Evolutionary conservation across 495 filamentous ascomycete species (phyloP), one percentile per base, ranked within the genome.

Genomic region (Neurospora sp.): DNA sequence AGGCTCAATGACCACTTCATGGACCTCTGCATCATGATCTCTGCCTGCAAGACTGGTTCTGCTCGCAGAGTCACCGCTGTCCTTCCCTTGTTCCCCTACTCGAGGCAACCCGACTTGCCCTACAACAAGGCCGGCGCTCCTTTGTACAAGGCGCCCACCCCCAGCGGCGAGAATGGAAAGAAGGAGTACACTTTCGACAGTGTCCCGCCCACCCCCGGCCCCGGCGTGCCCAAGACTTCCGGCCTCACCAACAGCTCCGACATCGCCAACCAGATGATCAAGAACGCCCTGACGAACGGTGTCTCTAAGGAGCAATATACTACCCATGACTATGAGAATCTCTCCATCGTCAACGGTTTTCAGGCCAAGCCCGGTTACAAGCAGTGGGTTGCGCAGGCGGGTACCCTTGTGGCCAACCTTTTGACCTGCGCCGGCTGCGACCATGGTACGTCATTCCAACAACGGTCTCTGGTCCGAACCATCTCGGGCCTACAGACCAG

Each of bases 361-460:
- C 85, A 91, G 77, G 88, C 93, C 1, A 92, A 92, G 72, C 91
- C 94, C 3, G 94, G 94, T 10, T 98, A 98, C 78, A 96, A 94
- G 82, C 92, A 97, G 84, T 98, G 96, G 96, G 93, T 98, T 75
- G 96, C 96, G 37, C 96, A 97, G 83, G 92, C 96, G 40, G 96
- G 96, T 69, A 97, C 94, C 37, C 87, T 99, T 73, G 91, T 98
- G 39, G 96, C 96, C 18, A 93, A 98, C 79, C 87, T 99, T 71
- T 83, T 99, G 70, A 97, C 93, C 38, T 98, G 94, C 81, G 94
- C 96, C 73, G 96, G 96, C 53, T 93, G 96, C 20, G 96, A 99
- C 80, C 93, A 98, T 81, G 79, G 87, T 85, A 84, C 77, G 83
- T 80, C 53, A 40, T 40, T 69, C n/a, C 59, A 31, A 16, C 27